These are phyloP conservation scores for Hyphodiscus sp. DNA, from an alignment of 2,329 filamentous ascomycete genomes.

Conservation along the genomic window DNA sequence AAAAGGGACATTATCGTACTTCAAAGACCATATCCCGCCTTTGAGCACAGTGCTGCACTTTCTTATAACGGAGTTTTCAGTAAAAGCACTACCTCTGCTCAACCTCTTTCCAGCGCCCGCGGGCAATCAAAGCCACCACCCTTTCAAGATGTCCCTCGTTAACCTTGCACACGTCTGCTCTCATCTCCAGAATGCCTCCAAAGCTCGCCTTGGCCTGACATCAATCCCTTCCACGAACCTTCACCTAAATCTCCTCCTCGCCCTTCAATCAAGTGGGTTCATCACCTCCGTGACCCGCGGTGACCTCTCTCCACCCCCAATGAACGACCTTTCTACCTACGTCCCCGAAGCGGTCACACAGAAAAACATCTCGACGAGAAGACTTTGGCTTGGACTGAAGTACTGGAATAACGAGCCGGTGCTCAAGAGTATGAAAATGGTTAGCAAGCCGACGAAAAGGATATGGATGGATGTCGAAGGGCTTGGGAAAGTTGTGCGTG, in stretches of 20 bases:
- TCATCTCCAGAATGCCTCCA: constrained; percentile 67
- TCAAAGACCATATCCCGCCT: no score
- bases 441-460: constrained; percentile 62
- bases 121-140: constrained; percentile 12
- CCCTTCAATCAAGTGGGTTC: constrained; percentile 64
- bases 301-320: constrained; percentile 49
- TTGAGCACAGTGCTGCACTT: no score
- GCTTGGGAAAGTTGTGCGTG: constrained; percentile 50
- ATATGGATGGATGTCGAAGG: constrained; percentile 55
- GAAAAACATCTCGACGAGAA: constrained; percentile 53
- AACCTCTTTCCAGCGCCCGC: constrained; percentile 16
- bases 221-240: constrained; percentile 62
- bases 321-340: constrained; percentile 40
- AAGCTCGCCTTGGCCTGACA: constrained; percentile 61
- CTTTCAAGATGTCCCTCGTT: constrained; percentile 57
- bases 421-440: constrained; percentile 53
- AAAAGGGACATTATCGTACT: no score
- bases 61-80: no score
- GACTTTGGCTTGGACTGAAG: constrained; percentile 67
- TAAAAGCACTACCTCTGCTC: background rate
- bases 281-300: constrained; percentile 61
- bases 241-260: constrained; percentile 56
- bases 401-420: constrained; percentile 69
- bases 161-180: constrained; percentile 66
- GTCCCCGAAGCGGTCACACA: constrained; percentile 46